Conservation (phyloP, 148 eudicot species). For the Amaranthus hypochondriacus region DNA sequence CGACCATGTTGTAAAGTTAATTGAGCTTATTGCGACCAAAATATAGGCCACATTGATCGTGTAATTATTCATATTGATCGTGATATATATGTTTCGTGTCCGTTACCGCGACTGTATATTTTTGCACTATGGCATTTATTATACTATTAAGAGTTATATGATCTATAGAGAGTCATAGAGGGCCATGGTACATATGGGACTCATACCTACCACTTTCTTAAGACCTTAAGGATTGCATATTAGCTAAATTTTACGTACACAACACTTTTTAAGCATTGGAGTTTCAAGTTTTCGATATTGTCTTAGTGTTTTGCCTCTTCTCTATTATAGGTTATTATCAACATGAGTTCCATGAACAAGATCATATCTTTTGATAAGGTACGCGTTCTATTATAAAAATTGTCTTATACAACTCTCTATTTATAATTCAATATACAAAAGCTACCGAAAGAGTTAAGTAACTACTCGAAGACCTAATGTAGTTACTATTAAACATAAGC, state of each 20-base stretch:
- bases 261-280: neutral
- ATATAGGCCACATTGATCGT: too few species aligned
- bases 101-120: too few species aligned
- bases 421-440: neutral
- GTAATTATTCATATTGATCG: too few species aligned
- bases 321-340: slow-evolving; percentile 63
- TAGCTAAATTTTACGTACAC: neutral
- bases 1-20: too few species aligned
- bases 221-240: neutral
- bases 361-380: slow-evolving; percentile 90
- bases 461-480: neutral
- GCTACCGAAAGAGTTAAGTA: neutral
- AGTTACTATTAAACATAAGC: neutral
- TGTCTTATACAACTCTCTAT: neutral
- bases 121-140: neutral
- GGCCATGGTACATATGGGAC: neutral
- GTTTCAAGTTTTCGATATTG: neutral
- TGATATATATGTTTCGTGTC: too few species aligned
- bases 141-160: neutral
- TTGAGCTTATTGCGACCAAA: too few species aligned
- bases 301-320: neutral
- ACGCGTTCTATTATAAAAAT: slow-evolving; percentile 11
- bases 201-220: neutral
- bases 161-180: neutral
- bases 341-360: slow-evolving; percentile 65